Evolutionary conservation across 192 early-diverging fungal genomes (phyloP), one percentile per base, ranked within the genome.

Genomic region (Podila horticola): DNA sequence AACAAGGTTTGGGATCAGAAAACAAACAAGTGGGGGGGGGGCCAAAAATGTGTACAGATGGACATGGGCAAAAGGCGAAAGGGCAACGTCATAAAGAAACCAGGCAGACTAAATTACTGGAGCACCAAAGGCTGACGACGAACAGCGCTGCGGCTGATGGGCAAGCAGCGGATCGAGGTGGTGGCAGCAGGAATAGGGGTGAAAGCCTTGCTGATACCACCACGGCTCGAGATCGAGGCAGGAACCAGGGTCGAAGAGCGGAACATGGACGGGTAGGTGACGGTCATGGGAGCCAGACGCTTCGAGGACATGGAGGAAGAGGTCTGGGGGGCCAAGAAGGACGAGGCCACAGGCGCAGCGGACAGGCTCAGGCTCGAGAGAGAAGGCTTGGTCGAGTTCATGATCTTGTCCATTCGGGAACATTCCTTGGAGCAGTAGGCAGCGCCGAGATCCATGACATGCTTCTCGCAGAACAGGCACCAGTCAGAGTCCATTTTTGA

Each of bases 381-480:
- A 15, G 41, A 45, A 12, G 75, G 65, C 58, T 69, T 81, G 67
- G 67, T 72, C 55, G 71, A 31, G n/a, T 71, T 68, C 71, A 81
- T 69, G 67, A 73, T 62, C 48, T 81, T 81, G 71, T 81, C 77
- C 77, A 81, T 81, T 22, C 70, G 51, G 55, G 71, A 30, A 28
- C 77, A 81, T 20, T 81, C 77, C 67, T 81, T 81, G 38, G 77
- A 81, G 67, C 77, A 81, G 57, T 81, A 81, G 6, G 58, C 77
- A 52, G 77, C 77, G 62, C 71, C 77, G 57, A 81, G 71, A 64
- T 81, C 77, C 62, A 81, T 64, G 66, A 81, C 77, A 58, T 81
- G 77, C 71, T 81, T 81, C 34, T 81, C 77, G 71, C 77, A 81
- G 67, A 81, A 81, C 65, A 81, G 71, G 62, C 77, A 81, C 77